Conservation (phyloP, 345 rosid species). For the Atalantia buxifolia region DNA sequence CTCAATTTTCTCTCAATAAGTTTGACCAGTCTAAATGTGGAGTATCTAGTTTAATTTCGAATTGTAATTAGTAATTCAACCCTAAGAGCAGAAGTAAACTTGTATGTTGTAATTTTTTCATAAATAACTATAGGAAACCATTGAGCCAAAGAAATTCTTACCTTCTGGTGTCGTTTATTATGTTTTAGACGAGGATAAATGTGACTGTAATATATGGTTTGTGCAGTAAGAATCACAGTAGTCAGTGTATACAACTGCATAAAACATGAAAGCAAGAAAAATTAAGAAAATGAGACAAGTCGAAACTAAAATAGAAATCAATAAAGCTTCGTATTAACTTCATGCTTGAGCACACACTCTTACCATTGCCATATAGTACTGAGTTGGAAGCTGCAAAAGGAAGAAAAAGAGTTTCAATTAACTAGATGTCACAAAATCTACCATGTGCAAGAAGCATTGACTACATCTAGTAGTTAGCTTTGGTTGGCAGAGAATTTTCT, state of each 20-base stretch:
- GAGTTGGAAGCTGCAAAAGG: constrained; percentile 85
- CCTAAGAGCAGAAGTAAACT: background rate
- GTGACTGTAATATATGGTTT: constrained; percentile 67
- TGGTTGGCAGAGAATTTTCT: background rate
- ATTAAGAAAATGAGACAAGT: background rate
- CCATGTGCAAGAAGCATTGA: background rate
- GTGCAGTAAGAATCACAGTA: constrained; percentile 48
- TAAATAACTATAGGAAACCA: background rate
- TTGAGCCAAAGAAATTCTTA: constrained; percentile 15
- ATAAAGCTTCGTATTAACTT: background rate
- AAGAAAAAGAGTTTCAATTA: constrained; percentile 17
- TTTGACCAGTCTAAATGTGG: background rate
- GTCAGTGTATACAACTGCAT: constrained; percentile 65
- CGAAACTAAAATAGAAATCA: background rate
- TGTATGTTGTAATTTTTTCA: background rate
- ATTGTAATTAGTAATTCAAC: background rate
- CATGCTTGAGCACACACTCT: background rate
- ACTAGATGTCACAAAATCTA: constrained; percentile 1
- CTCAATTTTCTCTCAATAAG: background rate
- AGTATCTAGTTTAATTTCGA: background rate
- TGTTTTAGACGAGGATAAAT: constrained; percentile 45
- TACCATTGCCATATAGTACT: constrained; percentile 80
- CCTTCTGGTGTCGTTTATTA: constrained; percentile 35
- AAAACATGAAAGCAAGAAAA: constrained; percentile 13
- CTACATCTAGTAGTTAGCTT: background rate